Conservation (phyloP, 352 stramenopile genomes). For the Globisporangium spiculum region DNA sequence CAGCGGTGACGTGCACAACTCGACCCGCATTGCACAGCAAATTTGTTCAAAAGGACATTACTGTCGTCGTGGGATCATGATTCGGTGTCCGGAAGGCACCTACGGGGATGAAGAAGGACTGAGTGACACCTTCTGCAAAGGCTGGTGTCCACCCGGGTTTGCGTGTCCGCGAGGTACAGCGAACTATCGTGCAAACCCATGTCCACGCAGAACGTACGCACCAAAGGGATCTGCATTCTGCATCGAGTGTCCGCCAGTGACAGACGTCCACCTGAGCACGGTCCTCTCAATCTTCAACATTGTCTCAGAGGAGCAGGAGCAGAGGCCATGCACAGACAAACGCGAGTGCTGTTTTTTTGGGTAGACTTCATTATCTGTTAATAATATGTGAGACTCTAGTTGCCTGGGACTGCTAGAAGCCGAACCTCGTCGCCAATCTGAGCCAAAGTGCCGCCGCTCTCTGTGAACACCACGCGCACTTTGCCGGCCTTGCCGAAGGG, state of each 20-base stretch:
- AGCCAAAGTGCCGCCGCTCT: slow-evolving; percentile 40
- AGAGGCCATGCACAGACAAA: slow-evolving; percentile 29
- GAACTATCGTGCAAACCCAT: slow-evolving; percentile 42
- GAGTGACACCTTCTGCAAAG: slow-evolving; percentile 45
- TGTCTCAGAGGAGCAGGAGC: slow-evolving; percentile 15
- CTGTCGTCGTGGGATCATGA: slow-evolving; percentile 65
- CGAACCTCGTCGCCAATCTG: slow-evolving; percentile 41
- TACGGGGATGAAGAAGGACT: slow-evolving; percentile 52
- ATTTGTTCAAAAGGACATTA: slow-evolving; percentile 65
- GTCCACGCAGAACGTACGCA: slow-evolving; percentile 43
- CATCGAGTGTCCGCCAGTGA: slow-evolving; percentile 38
- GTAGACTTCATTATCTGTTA: slow-evolving; percentile 4
- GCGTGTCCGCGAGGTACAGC: slow-evolving; percentile 60
- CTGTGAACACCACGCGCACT: slow-evolving; percentile 50
- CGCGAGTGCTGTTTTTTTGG: slow-evolving; percentile 56
- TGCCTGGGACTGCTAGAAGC: slow-evolving; percentile 2
- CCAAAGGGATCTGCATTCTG: slow-evolving; percentile 37
- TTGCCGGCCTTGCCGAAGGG: slow-evolving; percentile 79
- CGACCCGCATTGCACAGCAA: slow-evolving; percentile 46
- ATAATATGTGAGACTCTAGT: neutral
- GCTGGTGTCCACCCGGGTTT: slow-evolving; percentile 67
- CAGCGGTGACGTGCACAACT: slow-evolving; percentile 38
- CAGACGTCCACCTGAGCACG: slow-evolving; percentile 15
- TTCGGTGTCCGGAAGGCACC: slow-evolving; percentile 63
- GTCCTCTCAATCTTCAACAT: slow-evolving; percentile 27